These are phyloP conservation scores for Yarrowia sp. DNA, from an alignment of 805 yeast genomes.

Conservation along the genomic window DNA sequence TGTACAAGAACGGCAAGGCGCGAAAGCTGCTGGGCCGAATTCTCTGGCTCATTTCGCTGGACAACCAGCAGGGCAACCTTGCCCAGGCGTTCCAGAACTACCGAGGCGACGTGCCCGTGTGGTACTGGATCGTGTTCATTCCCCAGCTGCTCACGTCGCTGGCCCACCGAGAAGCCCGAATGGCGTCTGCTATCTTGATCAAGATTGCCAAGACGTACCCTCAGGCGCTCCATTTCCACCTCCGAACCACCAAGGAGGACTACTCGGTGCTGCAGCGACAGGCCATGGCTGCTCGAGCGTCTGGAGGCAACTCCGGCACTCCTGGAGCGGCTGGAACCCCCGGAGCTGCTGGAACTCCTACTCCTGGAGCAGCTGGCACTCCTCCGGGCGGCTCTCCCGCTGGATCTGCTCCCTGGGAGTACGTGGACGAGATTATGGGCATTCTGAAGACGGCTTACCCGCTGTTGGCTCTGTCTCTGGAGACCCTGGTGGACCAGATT, in stretches of 20 bases:
- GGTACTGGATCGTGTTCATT: constrained; percentile 98
- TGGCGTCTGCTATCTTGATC: constrained; percentile 86
- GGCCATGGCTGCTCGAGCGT: constrained; percentile 55
- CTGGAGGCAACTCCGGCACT: background rate
- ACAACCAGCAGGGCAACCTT: constrained; percentile 80
- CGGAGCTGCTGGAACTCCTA: background rate
- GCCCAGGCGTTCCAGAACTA: constrained; percentile 89
- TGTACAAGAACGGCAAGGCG: constrained; percentile 91
- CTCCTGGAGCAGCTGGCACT: constrained; percentile 14
- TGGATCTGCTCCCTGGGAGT: constrained; percentile 82
- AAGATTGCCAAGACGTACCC: constrained; percentile 96
- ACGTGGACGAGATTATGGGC: constrained; percentile 91
- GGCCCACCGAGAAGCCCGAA: constrained; percentile 87
- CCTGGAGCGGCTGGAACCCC: constrained; percentile 8
- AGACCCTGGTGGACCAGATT: constrained; percentile 94
- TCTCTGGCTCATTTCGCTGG: constrained; percentile 90
- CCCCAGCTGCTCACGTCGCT: constrained; percentile 91
- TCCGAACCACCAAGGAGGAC: constrained; percentile 94
- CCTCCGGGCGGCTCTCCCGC: constrained; percentile 40
- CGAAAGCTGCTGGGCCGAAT: constrained; percentile 87
- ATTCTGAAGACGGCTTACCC: constrained; percentile 97
- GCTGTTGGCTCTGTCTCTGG: constrained; percentile 85
- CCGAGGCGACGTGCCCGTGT: constrained; percentile 95
- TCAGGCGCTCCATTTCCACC: constrained; percentile 94
- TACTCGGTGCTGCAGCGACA: constrained; percentile 86